Conservation (phyloP, 148 eudicot genomes). For the Euryodendron excelsum region DNA sequence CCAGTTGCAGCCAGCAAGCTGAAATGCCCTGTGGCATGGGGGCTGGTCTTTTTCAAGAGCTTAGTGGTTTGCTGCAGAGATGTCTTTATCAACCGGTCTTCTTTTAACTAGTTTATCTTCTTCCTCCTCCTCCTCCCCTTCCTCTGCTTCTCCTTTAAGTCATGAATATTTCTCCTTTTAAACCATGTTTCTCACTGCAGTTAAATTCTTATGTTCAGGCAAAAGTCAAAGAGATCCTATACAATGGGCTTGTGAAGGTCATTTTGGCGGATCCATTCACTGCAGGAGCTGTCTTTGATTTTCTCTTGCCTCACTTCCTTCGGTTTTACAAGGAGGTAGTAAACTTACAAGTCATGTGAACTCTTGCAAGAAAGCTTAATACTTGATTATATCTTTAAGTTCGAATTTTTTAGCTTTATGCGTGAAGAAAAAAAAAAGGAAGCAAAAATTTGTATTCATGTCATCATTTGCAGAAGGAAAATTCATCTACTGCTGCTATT, state of each 20-base stretch:
- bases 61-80: conserved; percentile 58
- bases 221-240: conserved; percentile 45
- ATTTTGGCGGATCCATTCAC: conserved; percentile 46
- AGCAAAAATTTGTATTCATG: not conserved
- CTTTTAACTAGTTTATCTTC: not conserved
- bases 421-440: not conserved
- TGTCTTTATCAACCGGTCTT: conserved; percentile 64
- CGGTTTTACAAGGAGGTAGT: conserved; percentile 51
- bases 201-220: conserved; percentile 33
- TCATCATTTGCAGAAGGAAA: too few relatives aligned
- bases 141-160: not conserved
- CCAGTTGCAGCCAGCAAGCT: conserved; percentile 59
- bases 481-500: too few relatives aligned
- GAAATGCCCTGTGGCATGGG: conserved; percentile 25
- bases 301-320: conserved; percentile 55
- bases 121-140: not conserved
- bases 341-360: not conserved
- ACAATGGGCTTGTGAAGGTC: conserved; percentile 50
- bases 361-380: not conserved
- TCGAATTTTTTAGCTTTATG: not conserved
- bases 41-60: conserved; percentile 47
- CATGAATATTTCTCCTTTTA: not conserved
- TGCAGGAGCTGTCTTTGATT: conserved; percentile 44
- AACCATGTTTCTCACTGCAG: not conserved
- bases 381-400: not conserved